Evolutionary conservation across 1,284 basidiomycete genomes (phyloP), one percentile per base, ranked within the genome.

Genomic region (Vanrija sp.): DNA sequence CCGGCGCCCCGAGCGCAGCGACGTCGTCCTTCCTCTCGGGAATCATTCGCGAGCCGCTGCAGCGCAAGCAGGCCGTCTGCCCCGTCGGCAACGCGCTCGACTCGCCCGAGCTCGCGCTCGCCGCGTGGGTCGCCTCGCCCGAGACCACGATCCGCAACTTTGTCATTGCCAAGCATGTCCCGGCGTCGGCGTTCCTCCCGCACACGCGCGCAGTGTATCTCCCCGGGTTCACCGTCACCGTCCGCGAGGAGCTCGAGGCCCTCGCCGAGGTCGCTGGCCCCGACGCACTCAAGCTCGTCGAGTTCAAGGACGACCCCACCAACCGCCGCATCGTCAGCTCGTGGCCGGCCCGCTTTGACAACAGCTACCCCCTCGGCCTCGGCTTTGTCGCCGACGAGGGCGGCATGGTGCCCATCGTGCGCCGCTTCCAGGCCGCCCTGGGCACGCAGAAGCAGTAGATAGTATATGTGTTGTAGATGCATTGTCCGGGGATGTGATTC

Each of bases 21-120:
- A 81, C 83, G 2, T 84, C 82, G 5, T 78, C 83, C 3, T 85
- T 85, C 74, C 79, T 85, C 57, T 84, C 67, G 73, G 83, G 82
- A 34, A 82, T 86, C 67, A 82, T 85, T 55, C 80, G 84, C 16
- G 85, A 85, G 66, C 84, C 85, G 0, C 75, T 86, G 0, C 79
- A 82, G 55, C 83, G 83, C 29, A 56, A 79, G 23, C 68, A 78
- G 55, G 74, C 81, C 23, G 67, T 80, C 52, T 85, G 83, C 68
- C 84, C 84, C 15, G 81, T 85, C 52, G 75, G 73, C n/a, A 55
- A 65, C 58, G 52, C 58, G n/a, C 58, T 72, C 38, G 67, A 74
- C 26, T 71, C 70, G 19, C 66, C 68, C 43, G 72, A 72, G 43
- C 64, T 77, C 42, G 71, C 77, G 39, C 78, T 85, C 29, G 75